Base-by-base conservation (phyloP, 1,284 basidiomycete species). In the Leccinum proximum region DNA sequence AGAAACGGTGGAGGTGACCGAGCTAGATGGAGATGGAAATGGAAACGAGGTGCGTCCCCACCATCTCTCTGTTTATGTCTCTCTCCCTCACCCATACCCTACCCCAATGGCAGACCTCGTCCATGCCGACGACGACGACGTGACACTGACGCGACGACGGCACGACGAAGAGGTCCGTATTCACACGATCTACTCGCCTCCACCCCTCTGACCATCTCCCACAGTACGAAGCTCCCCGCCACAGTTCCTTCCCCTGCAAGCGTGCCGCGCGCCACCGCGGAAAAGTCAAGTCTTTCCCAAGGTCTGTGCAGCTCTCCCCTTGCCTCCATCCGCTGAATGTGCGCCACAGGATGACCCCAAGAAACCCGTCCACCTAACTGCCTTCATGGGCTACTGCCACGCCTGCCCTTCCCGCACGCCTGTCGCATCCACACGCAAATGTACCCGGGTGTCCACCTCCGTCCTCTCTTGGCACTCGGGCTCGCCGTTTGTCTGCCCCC, bases 341-440 rank as follows among this genome's bases (percentile, higher is more conserved):
- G 37, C 61, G 8, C 54, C 67, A 59, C 76, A 97, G 96, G 97
- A 99, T 88, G 97, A 99, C 86, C 87, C 95, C 80, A 98, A 96
- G 88, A 98, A 98, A 83, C 96, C 94, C 65, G 96, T 98, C 69
- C 97, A 99, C 84, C 87, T 99, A 80, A 99, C 97, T 74, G 97
- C 97, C 72, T 84, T 93, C 79, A 89, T 99, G 89, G 97, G 97
- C 74, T 99, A 98, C 93, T 30, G 26, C 16, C 18, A n/a, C 5
- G n/a, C 18, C n/a, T 50, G 48, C 48, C 48, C 48, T 18, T 50
- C 48, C 48, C 48, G 10, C n/a, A 48, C 11, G 16, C 45, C 45
- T 48, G 45, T 48, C 7, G 9, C 45, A 18, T 16, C 16, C 45
- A 48, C 45, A 48, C n/a, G 13, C 38, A 38, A 38, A 38, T 38